These are phyloP conservation scores for Sporothrix sp. DNA, from an alignment of 2,329 filamentous ascomycete species.

Conservation along the genomic window DNA sequence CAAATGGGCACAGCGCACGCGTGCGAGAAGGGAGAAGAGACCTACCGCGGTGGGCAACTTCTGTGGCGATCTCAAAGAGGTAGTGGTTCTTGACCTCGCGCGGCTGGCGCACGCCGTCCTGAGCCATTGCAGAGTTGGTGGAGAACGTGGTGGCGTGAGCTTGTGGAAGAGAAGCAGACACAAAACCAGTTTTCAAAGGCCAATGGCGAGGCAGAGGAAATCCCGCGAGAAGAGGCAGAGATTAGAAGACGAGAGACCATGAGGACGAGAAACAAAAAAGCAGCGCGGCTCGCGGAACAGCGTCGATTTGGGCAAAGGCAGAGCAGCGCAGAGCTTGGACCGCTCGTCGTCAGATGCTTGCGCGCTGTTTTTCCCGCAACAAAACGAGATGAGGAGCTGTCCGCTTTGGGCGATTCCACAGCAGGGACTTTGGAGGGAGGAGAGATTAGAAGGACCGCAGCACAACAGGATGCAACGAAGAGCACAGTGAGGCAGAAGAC, in stretches of 20 bases:
- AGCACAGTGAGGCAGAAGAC: not conserved
- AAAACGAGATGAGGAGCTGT: slow-evolving; percentile 6
- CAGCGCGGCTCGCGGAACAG: slow-evolving; percentile 3
- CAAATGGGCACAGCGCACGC: too few species aligned
- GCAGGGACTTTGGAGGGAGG: not conserved
- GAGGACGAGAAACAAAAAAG: not conserved
- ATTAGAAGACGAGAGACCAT: slow-evolving; percentile 13
- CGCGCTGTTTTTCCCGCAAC: slow-evolving; percentile 11
- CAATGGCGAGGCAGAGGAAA: not conserved
- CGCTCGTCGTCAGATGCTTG: slow-evolving; percentile 6
- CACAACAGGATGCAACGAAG: not conserved
- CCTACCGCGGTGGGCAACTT: slow-evolving; percentile 90
- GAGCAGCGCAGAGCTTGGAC: slow-evolving; percentile 7
- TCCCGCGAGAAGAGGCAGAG: not conserved
- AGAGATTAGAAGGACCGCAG: not conserved
- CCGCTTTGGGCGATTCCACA: not conserved
- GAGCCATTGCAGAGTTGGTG: slow-evolving; percentile 19
- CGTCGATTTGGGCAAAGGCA: slow-evolving; percentile 6
- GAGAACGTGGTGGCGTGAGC: not conserved
- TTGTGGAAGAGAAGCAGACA: not conserved
- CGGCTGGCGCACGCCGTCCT: slow-evolving; percentile 34
- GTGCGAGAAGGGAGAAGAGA: slow-evolving; percentile 12
- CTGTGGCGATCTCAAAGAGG: slow-evolving; percentile 93
- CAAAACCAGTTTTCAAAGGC: not conserved
- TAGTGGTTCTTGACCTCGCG: slow-evolving; percentile 88